Base-by-base conservation (phyloP, 176 grass and related monocot genomes). In the Miscanthus lutarioriparius region DNA sequence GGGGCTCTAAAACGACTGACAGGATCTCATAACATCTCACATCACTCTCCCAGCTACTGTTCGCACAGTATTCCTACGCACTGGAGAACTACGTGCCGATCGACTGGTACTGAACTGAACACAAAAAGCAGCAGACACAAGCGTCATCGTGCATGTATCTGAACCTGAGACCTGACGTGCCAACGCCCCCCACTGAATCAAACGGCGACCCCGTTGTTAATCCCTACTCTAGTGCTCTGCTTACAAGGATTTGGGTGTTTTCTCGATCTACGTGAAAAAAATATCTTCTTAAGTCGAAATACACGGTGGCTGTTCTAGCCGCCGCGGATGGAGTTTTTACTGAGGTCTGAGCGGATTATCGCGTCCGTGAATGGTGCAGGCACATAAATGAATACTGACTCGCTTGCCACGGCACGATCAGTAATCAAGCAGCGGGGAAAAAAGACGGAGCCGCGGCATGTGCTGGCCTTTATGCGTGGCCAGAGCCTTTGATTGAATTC, bases 401-500 rank as follows among this genome's bases (percentile, higher is more conserved):
- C 25, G 10, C 33, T 69, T 61, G 41, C 35, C 48, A 70, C 48
- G 7, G 12, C 17, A 33, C 48, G 20, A 14, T 64, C 48, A 70
- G 65, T 44, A 19, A 85, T 43, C 58, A 84, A 54, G 27, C 49
- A 20, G 19, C 7, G 53, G 53, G 20, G 0, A 5, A 33, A 71
- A n/a, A 72, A 44, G 69, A 45, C 27, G 17, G 13, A 75, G 56
- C 35, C 45, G 12, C 20, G 19, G 68, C 87, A 84, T 67, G 81
- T 84, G 87, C 61, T 8, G 58, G 44, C 45, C 45, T 84, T 88
- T 84, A 84, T 7, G 56, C 58, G 9, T 65, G 35, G 44, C 43
- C 80, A 78, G 74, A 72, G 45, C 12, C 37, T 61, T 87, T 69
- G 48, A 64, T 82, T 69, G 48, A 64, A 77, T 62, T 10, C 6